Percentiles rank a stretch among this genome's conserved stretches.
Evolutionary conservation across 1,284 basidiomycete species (phyloP).

Genomic region (Takashimella koratensis): DNA sequence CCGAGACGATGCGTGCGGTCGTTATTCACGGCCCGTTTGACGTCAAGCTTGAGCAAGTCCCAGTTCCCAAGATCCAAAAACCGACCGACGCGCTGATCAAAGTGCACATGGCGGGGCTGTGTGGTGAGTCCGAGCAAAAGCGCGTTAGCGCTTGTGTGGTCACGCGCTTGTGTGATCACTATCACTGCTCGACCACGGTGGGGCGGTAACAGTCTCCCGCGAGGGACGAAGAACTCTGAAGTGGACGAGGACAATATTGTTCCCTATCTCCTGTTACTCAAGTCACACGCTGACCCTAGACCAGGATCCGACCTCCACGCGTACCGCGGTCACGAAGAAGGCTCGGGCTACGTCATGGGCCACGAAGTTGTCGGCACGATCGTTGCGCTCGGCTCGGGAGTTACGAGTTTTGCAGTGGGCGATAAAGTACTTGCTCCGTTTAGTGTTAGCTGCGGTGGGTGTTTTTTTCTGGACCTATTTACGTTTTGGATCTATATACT

Average conservation of each 20-base stretch:
- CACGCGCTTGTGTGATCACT: no score
- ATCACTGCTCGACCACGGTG: no score
- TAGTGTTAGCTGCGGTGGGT: slow-evolving; percentile 75
- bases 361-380: slow-evolving; percentile 83
- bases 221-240: no score
- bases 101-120: slow-evolving; percentile 36
- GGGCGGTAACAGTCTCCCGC: no score
- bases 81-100: slow-evolving; percentile 40
- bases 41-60: slow-evolving; percentile 31
- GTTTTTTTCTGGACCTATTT: not conserved
- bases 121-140: slow-evolving; percentile 33
- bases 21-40: slow-evolving; percentile 27
- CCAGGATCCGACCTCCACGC: slow-evolving; percentile 74
- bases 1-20: slow-evolving; percentile 36
- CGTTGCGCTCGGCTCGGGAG: slow-evolving; percentile 65
- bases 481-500: slow-evolving; percentile 46
- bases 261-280: no score
- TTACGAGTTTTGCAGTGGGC: slow-evolving; percentile 64
- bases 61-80: slow-evolving; percentile 27
- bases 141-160: not conserved
- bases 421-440: slow-evolving; percentile 86
- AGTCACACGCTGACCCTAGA: not conserved
- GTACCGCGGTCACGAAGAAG: slow-evolving; percentile 60
- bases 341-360: slow-evolving; percentile 52
- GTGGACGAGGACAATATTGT: no score